phyloP scores from a whole-genome alignment of 257 asterid species.

The Linaria vulgaris region DNA sequence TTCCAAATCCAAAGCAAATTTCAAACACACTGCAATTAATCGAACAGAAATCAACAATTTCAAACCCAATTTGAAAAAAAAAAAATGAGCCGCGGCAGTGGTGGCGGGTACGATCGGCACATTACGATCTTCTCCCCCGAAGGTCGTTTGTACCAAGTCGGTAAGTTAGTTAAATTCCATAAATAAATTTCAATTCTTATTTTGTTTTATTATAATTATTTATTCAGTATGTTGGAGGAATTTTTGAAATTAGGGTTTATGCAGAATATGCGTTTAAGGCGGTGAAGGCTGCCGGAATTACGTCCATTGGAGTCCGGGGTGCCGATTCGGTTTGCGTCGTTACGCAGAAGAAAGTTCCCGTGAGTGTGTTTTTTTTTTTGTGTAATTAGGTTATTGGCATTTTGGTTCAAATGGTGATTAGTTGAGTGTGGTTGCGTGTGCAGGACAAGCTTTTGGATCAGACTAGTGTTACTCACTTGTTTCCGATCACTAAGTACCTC shows the following conservation, averaged over 20 bases:
- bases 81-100: slow-evolving; percentile 95
- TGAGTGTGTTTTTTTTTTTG: slow-evolving; percentile 30
- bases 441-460: slow-evolving; percentile 99
- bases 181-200: no score
- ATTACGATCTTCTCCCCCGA: slow-evolving; percentile 99
- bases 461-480: slow-evolving; percentile 90
- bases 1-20: slow-evolving; percentile 4
- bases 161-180: slow-evolving; percentile 37
- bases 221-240: no score
- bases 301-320: slow-evolving; percentile 98
- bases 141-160: slow-evolving; percentile 98
- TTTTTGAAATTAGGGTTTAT: no score
- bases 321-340: slow-evolving; percentile 95
- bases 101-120: slow-evolving; percentile 99
- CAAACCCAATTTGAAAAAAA: neutral
- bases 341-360: slow-evolving; percentile 99
- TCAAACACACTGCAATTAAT: neutral
- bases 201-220: no score
- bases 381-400: neutral
- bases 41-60: no score
- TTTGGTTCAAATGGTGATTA: slow-evolving; percentile 1
- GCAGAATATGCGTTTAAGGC: slow-evolving; percentile 79
- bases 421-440: slow-evolving; percentile 10
- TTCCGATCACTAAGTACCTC: slow-evolving; percentile 74
- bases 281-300: slow-evolving; percentile 87